Base-by-base conservation (phyloP, 495 filamentous ascomycete genomes). In the Penicillium pancosmium region DNA sequence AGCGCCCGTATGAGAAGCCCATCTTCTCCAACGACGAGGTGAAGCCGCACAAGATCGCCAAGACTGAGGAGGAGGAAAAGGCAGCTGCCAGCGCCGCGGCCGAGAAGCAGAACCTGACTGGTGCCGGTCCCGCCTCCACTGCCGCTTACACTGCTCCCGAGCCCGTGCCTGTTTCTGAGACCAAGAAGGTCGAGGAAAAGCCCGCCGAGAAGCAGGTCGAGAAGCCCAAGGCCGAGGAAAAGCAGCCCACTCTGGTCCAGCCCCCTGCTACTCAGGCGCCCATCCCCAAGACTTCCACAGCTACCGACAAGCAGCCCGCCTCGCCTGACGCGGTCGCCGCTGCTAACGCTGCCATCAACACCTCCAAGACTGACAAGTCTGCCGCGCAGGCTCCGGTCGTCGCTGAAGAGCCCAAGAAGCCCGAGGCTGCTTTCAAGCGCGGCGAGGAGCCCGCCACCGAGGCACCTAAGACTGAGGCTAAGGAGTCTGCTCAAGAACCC, bases 201-300 rank as follows among this genome's bases (percentile, higher is more conserved):
- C 15, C 54, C 44, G 31, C 16, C 21, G 43, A 44, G 41, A 44
- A 44, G 41, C 15, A 44, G 41, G 41, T 19, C 16, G 41, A 44
- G 41, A 16, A 89, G 72, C 86, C 82, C 59, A 89, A 86, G 70
- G 77, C 72, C 61, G 81, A 91, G 87, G 91, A 21, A 2, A 21
- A 21, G 19, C 50, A 90, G 84, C 50, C 35, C 16, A 33, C 54
- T 4, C 41, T 23, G 16, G 48, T 43, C 9, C 46, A 48, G 46
- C 46, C 46, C 15, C 21, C 46, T 27, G 46, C 46, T 23, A 48
- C 46, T 10, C 46, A 50, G 18, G 52, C 16, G 18, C 33, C 56
- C 18, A 12, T 41, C 36, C 18, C 21, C 56, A 57, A 63, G 64
- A 1, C 41, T 44, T 40, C 50, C 18, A 50, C 59, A 8, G 51